These are phyloP conservation scores for Talaromyces albobiverticillius DNA, from an alignment of 2,329 filamentous ascomycete genomes.

Conservation along the genomic window DNA sequence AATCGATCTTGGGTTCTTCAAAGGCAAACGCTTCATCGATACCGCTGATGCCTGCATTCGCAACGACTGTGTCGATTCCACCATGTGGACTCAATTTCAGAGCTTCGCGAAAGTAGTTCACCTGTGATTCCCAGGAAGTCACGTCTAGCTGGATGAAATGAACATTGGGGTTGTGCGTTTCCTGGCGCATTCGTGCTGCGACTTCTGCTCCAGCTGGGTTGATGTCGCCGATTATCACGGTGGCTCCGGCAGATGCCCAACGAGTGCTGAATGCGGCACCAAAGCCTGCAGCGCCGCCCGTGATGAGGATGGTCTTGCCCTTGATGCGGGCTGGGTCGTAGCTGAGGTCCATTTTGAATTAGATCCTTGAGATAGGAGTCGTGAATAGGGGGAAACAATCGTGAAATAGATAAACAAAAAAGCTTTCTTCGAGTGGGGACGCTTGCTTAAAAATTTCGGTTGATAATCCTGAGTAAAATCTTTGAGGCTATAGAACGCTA, in stretches of 20 bases:
- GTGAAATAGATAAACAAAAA: too few species aligned
- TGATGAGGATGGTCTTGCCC: constrained; percentile 60
- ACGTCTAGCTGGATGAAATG: constrained; percentile 57
- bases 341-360: constrained; percentile 5
- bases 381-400: too few species aligned
- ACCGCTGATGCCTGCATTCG: constrained; percentile 63
- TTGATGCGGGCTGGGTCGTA: constrained; percentile 15
- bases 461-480: too few species aligned
- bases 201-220: constrained; percentile 56
- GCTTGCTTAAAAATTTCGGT: too few species aligned
- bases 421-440: too few species aligned
- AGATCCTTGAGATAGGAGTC: not conserved
- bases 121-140: constrained; percentile 62
- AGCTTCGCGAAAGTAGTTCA: constrained; percentile 61
- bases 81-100: constrained; percentile 52
- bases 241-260: constrained; percentile 57
- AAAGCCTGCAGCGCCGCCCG: constrained; percentile 62
- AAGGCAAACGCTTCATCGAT: constrained; percentile 36
- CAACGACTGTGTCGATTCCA: constrained; percentile 62
- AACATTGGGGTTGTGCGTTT: constrained; percentile 60
- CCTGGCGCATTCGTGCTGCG: constrained; percentile 53
- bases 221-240: constrained; percentile 63
- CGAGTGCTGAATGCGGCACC: constrained; percentile 54
- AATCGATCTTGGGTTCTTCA: constrained; percentile 42
- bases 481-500: too few species aligned